These are phyloP conservation scores for Thraustochytrium sp. DNA, from an alignment of 352 stramenopile genomes.

Conservation along the genomic window DNA sequence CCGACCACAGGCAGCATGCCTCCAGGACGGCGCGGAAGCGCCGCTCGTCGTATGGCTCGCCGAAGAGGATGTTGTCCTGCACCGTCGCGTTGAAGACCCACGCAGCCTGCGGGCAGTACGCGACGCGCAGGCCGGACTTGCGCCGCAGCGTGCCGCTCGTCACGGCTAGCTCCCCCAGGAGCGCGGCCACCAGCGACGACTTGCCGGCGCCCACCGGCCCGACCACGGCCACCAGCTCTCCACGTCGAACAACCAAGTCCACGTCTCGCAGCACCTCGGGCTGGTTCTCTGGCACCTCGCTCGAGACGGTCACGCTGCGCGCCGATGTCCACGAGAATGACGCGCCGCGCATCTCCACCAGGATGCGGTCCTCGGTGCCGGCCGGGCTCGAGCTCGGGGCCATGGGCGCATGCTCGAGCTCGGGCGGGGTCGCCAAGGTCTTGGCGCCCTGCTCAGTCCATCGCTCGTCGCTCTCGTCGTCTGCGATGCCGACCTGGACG, in stretches of 20 bases:
- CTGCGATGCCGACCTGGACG: too few species aligned
- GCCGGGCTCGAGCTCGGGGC: too few species aligned
- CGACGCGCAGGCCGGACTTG: constrained; percentile 54
- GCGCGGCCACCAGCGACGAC: constrained; percentile 58
- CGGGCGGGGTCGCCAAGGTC: too few species aligned
- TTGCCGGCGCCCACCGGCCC: constrained; percentile 82
- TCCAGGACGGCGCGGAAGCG: constrained; percentile 54
- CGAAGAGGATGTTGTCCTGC: constrained; percentile 85
- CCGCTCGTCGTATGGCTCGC: constrained; percentile 58
- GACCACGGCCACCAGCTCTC: constrained; percentile 69
- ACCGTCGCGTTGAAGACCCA: constrained; percentile 83
- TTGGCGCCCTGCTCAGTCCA: too few species aligned
- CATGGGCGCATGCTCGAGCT: too few species aligned
- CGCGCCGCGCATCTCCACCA: neutral
- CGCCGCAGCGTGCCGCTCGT: constrained; percentile 50
- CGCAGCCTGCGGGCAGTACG: constrained; percentile 76
- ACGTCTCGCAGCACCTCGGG: constrained; percentile 4
- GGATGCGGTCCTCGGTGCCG: too few species aligned
- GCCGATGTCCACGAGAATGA: neutral
- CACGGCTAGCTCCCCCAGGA: constrained; percentile 67
- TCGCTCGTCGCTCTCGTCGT: too few species aligned
- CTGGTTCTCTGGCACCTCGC: neutral
- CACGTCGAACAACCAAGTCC: neutral
- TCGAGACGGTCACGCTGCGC: neutral
- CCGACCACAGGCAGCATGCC: constrained; percentile 63